Percentiles rank a stretch among this genome's conserved stretches.
Conservation (phyloP, 2,329 filamentous ascomycete genomes). For the Hymenoscyphus linearis region DNA sequence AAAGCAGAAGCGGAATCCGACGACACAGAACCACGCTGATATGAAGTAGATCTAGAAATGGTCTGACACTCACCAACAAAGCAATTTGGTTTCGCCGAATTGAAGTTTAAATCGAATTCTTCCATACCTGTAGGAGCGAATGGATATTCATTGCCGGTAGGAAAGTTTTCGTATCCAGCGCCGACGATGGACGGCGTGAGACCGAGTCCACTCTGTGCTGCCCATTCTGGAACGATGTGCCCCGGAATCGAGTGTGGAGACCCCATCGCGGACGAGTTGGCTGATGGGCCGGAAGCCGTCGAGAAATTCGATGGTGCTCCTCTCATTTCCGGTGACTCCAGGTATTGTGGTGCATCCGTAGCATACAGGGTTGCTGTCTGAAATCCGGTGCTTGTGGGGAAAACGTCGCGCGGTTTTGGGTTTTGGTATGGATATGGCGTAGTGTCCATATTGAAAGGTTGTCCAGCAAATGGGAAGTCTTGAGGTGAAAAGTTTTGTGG, state of each 20-base stretch:
- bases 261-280: constrained; percentile 31
- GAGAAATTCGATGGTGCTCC: constrained; percentile 30
- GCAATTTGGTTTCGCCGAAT: constrained; percentile 36
- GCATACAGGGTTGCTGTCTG: constrained; percentile 43
- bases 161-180: constrained; percentile 26
- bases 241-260: constrained; percentile 31
- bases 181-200: constrained; percentile 30
- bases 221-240: constrained; percentile 29
- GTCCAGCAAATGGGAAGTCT: constrained; percentile 43
- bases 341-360: constrained; percentile 29
- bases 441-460: constrained; percentile 40
- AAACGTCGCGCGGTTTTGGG: constrained; percentile 28
- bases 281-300: constrained; percentile 31
- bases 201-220: constrained; percentile 25
- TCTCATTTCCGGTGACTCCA: constrained; percentile 29
- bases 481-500: constrained; percentile 37
- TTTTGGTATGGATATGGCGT: constrained; percentile 31
- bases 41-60: constrained; percentile 33
- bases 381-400: constrained; percentile 41
- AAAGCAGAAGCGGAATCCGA: constrained; percentile 22
- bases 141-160: constrained; percentile 27
- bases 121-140: constrained; percentile 32
- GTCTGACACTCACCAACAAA: constrained; percentile 42
- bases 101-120: constrained; percentile 34
- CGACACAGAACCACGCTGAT: constrained; percentile 27